Percentiles rank a stretch among this genome's conserved stretches.
Conservation (phyloP, 2,329 filamentous ascomycete species). For the Fusarium tuaranense region DNA sequence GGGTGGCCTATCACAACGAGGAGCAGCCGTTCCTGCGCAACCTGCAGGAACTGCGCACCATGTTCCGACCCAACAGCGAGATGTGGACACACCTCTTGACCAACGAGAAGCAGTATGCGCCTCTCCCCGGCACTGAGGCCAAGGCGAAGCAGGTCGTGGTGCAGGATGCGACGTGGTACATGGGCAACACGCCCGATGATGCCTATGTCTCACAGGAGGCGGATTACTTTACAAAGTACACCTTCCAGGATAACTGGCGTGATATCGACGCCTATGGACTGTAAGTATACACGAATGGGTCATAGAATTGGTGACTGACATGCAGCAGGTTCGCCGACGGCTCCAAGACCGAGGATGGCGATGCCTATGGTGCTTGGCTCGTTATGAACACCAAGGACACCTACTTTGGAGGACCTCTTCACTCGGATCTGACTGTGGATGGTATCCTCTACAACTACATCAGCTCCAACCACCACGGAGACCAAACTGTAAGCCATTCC, state of each 20-base stretch:
- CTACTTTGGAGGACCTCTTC: slow-evolving; percentile 70
- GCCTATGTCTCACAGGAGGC: slow-evolving; percentile 66
- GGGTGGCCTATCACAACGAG: slow-evolving; percentile 70
- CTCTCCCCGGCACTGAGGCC: slow-evolving; percentile 52
- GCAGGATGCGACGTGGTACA: slow-evolving; percentile 73
- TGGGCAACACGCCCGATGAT: slow-evolving; percentile 65
- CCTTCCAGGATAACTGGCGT: slow-evolving; percentile 69
- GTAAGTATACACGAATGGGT: slow-evolving; percentile 21
- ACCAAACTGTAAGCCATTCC: slow-evolving; percentile 55
- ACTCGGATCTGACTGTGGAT: slow-evolving; percentile 73
- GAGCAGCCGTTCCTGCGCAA: slow-evolving; percentile 67
- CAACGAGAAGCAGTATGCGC: slow-evolving; percentile 66
- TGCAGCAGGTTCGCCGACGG: slow-evolving; percentile 49
- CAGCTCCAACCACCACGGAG: slow-evolving; percentile 72
- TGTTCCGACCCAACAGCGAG: slow-evolving; percentile 69
- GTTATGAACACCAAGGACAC: slow-evolving; percentile 74
- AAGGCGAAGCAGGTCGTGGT: slow-evolving; percentile 60
- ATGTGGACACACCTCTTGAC: slow-evolving; percentile 74
- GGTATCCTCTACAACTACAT: slow-evolving; percentile 75
- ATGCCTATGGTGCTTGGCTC: slow-evolving; percentile 70
- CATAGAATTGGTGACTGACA: slow-evolving; percentile 6
- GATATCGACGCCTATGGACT: slow-evolving; percentile 68
- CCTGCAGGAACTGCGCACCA: slow-evolving; percentile 70
- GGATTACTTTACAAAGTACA: slow-evolving; percentile 76
- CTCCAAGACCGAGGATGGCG: slow-evolving; percentile 58